Evolutionary conservation across 345 rosid species (phyloP).

Genomic region (Melaleuca quinquenervia): DNA sequence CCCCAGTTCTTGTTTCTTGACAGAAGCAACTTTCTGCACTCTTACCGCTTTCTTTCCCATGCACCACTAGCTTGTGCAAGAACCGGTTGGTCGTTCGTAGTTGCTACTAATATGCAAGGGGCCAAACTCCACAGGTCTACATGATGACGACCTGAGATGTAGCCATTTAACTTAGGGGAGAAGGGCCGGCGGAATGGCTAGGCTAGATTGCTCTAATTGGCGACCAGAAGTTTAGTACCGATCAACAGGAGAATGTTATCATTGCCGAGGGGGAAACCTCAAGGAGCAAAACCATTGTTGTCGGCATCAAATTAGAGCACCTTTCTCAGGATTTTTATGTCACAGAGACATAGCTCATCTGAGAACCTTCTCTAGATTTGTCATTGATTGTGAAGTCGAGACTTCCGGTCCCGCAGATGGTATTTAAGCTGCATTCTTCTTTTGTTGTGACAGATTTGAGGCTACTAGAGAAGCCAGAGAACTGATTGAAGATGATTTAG

Average conservation of each 20-base stretch:
- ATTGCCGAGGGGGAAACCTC: background rate
- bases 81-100: background rate
- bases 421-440: background rate
- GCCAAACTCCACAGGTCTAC: background rate
- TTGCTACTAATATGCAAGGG: background rate
- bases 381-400: background rate
- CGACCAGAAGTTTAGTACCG: background rate
- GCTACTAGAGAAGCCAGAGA: background rate
- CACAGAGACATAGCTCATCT: background rate
- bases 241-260: background rate
- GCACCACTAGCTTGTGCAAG: background rate
- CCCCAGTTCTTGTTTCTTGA: background rate
- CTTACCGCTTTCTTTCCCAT: background rate
- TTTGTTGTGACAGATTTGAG: background rate
- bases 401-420: background rate
- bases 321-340: background rate
- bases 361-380: background rate
- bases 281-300: slow-evolving; percentile 5
- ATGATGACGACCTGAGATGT: background rate
- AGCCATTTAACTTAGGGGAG: background rate
- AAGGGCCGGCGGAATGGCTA: background rate
- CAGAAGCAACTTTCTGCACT: background rate
- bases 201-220: background rate
- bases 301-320: background rate
- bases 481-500: background rate